Evolutionary conservation across 345 rosid species (phyloP), one percentile per base, ranked within the genome.

Genomic region (Brassica napus): DNA sequence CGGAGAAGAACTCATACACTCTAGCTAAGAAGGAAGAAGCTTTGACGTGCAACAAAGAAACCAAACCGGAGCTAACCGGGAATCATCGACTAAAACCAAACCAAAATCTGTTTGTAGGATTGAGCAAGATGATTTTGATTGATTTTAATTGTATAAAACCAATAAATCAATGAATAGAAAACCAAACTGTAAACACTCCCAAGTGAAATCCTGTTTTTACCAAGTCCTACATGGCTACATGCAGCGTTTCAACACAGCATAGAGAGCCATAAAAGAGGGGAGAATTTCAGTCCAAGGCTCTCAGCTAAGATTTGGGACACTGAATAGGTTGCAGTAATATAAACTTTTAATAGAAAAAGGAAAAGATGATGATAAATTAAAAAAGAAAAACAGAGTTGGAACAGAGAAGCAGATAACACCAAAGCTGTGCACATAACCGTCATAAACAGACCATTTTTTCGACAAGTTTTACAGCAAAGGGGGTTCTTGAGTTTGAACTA

Each of bases 341-440:
- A 30, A 57, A 4, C 9, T 59, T 44, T 34, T 5, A 65, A 21
- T 15, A 34, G 0, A 10, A 23, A 44, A 28, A 4, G n/a, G 54
- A 14, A 37, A 54, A 54, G 66, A 63, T 3, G 37, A 74, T 6
- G 42, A 37, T n/a, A 70, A 71, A 67, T 12, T 2, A 61, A 55
- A 3, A 64, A 5, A 60, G 2, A 21, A 24, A 68, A 26, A 52
- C 71, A 73, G 71, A 75, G 76, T 55, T 69, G 61, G 58, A 75
- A 80, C 79, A 75, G 83, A 75, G 55, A 15, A 75, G 66, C 24
- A 63, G 67, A 74, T 23, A 69, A 62, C 62, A 80, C 76, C 76
- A 80, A 54, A 80, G 75, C 76, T 80, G 83, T 80, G 83, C 79
- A 75, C 68, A 64, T 64, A 69, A 69, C 58, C 73, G 69, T 58